A percentile compares a stretch with the other conserved stretches of the same genome.
phyloP scores from a whole-genome alignment of 2,329 filamentous ascomycete species.

The Fusarium metavorans region DNA sequence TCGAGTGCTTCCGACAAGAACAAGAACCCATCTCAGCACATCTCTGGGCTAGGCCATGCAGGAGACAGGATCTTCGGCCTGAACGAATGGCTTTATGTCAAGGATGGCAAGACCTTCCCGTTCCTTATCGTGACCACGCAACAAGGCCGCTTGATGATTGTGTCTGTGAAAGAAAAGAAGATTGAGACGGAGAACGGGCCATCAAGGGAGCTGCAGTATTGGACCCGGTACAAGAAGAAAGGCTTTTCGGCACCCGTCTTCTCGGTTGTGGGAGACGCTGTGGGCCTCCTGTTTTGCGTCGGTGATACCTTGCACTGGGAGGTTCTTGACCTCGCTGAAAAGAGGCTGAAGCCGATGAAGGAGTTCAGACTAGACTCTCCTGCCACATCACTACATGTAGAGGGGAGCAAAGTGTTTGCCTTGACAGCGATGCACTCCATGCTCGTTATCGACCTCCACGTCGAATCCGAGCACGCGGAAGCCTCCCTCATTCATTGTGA shows the following conservation, averaged over 20 bases:
- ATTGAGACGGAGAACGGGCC: slow-evolving; percentile 24
- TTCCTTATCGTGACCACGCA: slow-evolving; percentile 72
- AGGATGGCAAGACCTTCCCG: slow-evolving; percentile 68
- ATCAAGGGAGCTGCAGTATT: slow-evolving; percentile 58
- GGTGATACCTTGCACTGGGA: slow-evolving; percentile 68
- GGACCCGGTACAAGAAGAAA: slow-evolving; percentile 65
- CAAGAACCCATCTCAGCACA: slow-evolving; percentile 58
- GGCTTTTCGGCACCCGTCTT: slow-evolving; percentile 62
- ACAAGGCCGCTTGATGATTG: slow-evolving; percentile 66
- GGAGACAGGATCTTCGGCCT: slow-evolving; percentile 72
- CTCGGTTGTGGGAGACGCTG: slow-evolving; percentile 65
- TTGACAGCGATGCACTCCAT: slow-evolving; percentile 68
- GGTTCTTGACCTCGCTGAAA: slow-evolving; percentile 62
- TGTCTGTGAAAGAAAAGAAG: slow-evolving; percentile 57
- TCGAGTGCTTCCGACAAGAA: slow-evolving; percentile 60
- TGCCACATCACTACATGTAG: slow-evolving; percentile 62
- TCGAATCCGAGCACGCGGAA: slow-evolving; percentile 47
- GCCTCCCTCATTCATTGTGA: slow-evolving; percentile 61
- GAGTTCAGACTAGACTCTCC: slow-evolving; percentile 64
- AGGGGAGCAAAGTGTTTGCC: slow-evolving; percentile 61
- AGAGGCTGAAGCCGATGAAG: slow-evolving; percentile 62
- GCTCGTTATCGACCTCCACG: slow-evolving; percentile 64
- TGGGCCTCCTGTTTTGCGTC: slow-evolving; percentile 68
- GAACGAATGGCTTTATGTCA: slow-evolving; percentile 72
- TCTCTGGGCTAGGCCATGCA: slow-evolving; percentile 66